phyloP scores from a whole-genome alignment of 768 basidiomycete genomes.

The Panellus pusillus region DNA sequence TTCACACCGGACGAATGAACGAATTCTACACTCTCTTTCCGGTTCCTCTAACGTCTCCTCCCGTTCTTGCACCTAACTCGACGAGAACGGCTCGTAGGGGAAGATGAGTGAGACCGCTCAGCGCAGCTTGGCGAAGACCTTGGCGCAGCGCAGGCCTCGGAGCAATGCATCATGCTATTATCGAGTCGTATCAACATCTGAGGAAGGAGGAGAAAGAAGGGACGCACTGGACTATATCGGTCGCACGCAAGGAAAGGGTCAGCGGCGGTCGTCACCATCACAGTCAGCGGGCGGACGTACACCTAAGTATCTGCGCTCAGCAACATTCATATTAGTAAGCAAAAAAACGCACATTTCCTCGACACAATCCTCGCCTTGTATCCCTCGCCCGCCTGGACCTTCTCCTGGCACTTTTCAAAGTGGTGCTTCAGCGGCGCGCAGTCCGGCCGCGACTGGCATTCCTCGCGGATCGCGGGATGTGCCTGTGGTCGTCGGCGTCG shows the following conservation, averaged over 20 bases:
- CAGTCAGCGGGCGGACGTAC: conserved; percentile 27
- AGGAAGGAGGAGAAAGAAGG: conserved; percentile 3
- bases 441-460: conserved; percentile 64
- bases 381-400: conserved; percentile 78
- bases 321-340: conserved; percentile 10
- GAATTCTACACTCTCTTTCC: too few relatives aligned
- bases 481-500: too few relatives aligned
- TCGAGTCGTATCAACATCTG: conserved; percentile 5
- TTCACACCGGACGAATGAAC: too few relatives aligned
- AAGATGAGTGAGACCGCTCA: too few relatives aligned
- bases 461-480: conserved; percentile 71
- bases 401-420: conserved; percentile 90
- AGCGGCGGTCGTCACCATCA: conserved; percentile 13
- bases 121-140: conserved; percentile 77
- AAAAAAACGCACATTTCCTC: conserved; percentile 73
- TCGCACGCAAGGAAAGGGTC: neutral
- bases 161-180: conserved; percentile 84
- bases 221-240: conserved; percentile 64
- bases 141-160: conserved; percentile 60
- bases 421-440: conserved; percentile 75
- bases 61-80: too few relatives aligned
- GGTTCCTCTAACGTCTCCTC: too few relatives aligned
- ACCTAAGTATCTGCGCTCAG: conserved; percentile 28
- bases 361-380: conserved; percentile 90
- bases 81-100: too few relatives aligned